Evolutionary conservation across 345 rosid species (phyloP).

Genomic region (Populus tremula): DNA sequence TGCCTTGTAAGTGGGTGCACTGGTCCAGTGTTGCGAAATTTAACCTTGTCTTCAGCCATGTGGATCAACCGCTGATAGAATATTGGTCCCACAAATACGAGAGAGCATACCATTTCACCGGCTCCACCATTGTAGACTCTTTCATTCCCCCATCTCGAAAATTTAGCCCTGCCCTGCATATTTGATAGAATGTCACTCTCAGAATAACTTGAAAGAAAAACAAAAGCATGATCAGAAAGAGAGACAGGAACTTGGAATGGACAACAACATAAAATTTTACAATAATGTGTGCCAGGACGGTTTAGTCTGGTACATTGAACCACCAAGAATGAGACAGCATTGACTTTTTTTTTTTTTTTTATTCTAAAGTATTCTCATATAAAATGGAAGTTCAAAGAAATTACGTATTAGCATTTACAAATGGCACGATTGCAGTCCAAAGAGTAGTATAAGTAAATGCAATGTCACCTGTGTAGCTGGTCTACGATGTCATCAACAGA

Average conservation of each 20-base stretch:
- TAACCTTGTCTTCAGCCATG: slow-evolving; percentile 90
- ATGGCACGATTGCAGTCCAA: neutral
- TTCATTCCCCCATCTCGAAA: slow-evolving; percentile 83
- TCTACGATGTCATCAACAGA: slow-evolving; percentile 64
- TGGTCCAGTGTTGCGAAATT: slow-evolving; percentile 89
- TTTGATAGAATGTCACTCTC: neutral
- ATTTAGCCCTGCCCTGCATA: slow-evolving; percentile 61
- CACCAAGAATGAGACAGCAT: neutral
- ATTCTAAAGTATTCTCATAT: neutral
- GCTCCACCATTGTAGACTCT: slow-evolving; percentile 76
- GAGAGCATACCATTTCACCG: slow-evolving; percentile 65
- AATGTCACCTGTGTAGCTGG: slow-evolving; percentile 75
- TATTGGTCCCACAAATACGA: slow-evolving; percentile 83
- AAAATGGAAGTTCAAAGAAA: neutral
- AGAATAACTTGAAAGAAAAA: neutral
- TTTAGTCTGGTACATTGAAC: neutral
- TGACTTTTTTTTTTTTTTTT: neutral
- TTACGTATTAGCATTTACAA: neutral
- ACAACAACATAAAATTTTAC: neutral
- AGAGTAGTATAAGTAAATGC: neutral
- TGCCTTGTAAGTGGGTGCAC: slow-evolving; percentile 90
- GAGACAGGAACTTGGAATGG: no score
- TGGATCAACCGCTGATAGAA: slow-evolving; percentile 86
- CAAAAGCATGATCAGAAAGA: neutral
- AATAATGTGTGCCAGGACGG: neutral